Conservation (phyloP, 2,329 filamentous ascomycete genomes). For the Juglanconis sp. region DNA sequence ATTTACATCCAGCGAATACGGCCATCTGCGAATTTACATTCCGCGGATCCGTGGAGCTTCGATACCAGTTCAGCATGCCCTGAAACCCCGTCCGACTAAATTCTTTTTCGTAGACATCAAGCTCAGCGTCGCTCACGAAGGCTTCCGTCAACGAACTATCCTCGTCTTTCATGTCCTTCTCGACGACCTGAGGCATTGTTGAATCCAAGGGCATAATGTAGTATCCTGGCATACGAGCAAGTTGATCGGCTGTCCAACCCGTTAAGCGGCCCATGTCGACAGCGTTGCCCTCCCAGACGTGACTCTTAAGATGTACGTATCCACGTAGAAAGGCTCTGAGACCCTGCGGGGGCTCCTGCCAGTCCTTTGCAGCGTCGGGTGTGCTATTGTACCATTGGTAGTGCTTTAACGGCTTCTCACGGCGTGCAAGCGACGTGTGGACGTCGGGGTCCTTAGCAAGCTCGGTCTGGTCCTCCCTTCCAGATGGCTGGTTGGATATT, state of each 20-base stretch:
- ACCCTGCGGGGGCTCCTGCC: conserved; percentile 28
- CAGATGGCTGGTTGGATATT: not conserved
- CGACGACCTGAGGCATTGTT: conserved; percentile 58
- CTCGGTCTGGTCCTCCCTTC: not conserved
- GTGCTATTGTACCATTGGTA: conserved; percentile 67
- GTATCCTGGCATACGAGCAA: conserved; percentile 62
- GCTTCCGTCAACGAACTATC: conserved; percentile 37
- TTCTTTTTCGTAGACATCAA: conserved; percentile 59
- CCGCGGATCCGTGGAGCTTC: conserved; percentile 49
- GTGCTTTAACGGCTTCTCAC: conserved; percentile 60
- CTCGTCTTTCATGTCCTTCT: conserved; percentile 51
- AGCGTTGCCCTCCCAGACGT: conserved; percentile 45
- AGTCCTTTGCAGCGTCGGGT: conserved; percentile 46
- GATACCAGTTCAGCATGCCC: conserved; percentile 66
- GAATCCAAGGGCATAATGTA: conserved; percentile 61
- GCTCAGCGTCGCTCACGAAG: conserved; percentile 58
- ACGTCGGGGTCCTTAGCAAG: conserved; percentile 36
- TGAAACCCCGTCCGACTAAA: conserved; percentile 63
- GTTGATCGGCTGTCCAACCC: conserved; percentile 53
- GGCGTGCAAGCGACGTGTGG: conserved; percentile 51
- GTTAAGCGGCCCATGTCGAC: conserved; percentile 52
- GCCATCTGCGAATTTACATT: conserved; percentile 47
- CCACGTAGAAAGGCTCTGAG: conserved; percentile 60
- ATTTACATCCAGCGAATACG: conserved; percentile 56
- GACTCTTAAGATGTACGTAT: conserved; percentile 67